Conservation (phyloP, 768 basidiomycete genomes). For the Megacollybia marginata region DNA sequence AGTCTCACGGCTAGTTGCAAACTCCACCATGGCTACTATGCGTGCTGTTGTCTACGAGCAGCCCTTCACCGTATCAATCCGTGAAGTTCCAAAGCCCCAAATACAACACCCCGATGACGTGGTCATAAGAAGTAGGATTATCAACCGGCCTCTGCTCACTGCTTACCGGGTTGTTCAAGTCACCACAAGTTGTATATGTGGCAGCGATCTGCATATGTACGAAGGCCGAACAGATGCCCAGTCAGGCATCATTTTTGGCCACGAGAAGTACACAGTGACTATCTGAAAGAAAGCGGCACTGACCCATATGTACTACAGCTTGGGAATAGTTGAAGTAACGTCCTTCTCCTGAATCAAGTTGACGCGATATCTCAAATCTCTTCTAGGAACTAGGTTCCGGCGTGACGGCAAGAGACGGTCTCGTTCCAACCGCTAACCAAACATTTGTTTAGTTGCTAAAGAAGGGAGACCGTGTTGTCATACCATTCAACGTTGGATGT, state of each 20-base stretch:
- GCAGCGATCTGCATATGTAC: conserved; percentile 49
- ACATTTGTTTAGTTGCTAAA: conserved; percentile 31
- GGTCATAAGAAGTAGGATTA: conserved; percentile 34
- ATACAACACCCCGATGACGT: conserved; percentile 47
- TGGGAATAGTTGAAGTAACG: background rate
- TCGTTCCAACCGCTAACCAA: background rate
- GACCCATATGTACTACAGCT: background rate
- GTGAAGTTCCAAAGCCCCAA: conserved; percentile 38
- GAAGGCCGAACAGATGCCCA: conserved; percentile 46
- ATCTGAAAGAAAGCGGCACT: background rate
- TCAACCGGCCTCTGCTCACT: no score
- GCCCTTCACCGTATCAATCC: conserved; percentile 39
- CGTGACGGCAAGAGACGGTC: conserved; percentile 26
- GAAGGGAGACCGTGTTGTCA: conserved; percentile 52
- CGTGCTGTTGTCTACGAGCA: conserved; percentile 49
- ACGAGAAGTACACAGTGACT: conserved; percentile 35
- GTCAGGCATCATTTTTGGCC: conserved; percentile 44
- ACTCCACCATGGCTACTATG: conserved; percentile 24
- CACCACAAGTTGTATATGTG: conserved; percentile 45
- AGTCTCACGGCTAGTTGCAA: background rate
- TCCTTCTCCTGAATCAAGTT: conserved; percentile 29
- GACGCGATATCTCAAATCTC: conserved; percentile 20
- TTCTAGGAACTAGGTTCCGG: conserved; percentile 34
- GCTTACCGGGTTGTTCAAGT: conserved; percentile 17
- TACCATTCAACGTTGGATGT: conserved; percentile 55